A percentile compares a stretch with the other conserved stretches of the same genome.
These are phyloP conservation scores for Aspergillus saccharolyticus DNA, from an alignment of 495 filamentous ascomycete species.

Conservation along the genomic window DNA sequence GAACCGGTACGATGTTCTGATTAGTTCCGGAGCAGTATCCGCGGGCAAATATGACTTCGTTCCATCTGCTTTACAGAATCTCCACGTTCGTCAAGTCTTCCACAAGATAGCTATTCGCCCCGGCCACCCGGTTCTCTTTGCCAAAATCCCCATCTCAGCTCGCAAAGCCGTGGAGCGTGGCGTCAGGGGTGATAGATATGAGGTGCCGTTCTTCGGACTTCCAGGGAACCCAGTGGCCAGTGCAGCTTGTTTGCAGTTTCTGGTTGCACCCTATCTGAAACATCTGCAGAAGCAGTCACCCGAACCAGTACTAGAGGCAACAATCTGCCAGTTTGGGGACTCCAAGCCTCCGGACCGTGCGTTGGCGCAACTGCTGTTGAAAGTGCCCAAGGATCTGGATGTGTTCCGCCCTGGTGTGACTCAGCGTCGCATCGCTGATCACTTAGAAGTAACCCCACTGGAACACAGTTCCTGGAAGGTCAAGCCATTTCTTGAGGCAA, in stretches of 20 bases:
- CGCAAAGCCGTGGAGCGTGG: too few relatives aligned
- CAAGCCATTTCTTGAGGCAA: slow-evolving; percentile 13
- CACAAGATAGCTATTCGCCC: slow-evolving; percentile 15
- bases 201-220: slow-evolving; percentile 13
- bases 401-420: slow-evolving; percentile 11
- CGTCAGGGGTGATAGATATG: background rate
- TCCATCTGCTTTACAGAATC: slow-evolving; percentile 5
- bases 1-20: slow-evolving; percentile 11
- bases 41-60: slow-evolving; percentile 14
- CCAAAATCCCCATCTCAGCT: background rate
- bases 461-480: slow-evolving; percentile 17
- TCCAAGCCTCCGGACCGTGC: background rate
- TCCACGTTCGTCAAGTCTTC: slow-evolving; percentile 10
- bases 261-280: slow-evolving; percentile 7
- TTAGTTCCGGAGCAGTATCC: slow-evolving; percentile 15
- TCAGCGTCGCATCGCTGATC: background rate
- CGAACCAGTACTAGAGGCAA: slow-evolving; percentile 2
- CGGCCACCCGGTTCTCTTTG: slow-evolving; percentile 16
- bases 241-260: slow-evolving; percentile 15
- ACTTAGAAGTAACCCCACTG: too few relatives aligned
- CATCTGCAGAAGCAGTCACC: background rate
- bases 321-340: too few relatives aligned
- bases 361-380: background rate
- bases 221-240: slow-evolving; percentile 16
- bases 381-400: slow-evolving; percentile 7